Percentiles rank a stretch among this genome's conserved stretches.
Conservation (phyloP, 2,329 filamentous ascomycete genomes). For the Lanzia echinophila region DNA sequence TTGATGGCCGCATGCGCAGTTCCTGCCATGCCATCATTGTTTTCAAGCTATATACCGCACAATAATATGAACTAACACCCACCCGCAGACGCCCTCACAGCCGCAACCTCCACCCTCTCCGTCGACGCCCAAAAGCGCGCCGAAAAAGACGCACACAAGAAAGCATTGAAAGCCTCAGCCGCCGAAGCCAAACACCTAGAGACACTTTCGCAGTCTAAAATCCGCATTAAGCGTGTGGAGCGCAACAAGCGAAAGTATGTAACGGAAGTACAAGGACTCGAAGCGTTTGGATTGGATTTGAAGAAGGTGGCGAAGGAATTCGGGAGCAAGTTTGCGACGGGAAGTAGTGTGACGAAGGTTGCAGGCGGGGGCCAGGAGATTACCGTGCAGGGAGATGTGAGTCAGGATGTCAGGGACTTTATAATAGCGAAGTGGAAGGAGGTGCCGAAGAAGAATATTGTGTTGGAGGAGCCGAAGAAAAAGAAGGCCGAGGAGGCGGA, state of each 20-base stretch:
- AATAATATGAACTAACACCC: background rate
- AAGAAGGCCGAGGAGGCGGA: conserved; percentile 58
- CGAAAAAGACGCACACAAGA: conserved; percentile 94
- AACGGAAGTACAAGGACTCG: conserved; percentile 83
- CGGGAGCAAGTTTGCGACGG: conserved; percentile 97
- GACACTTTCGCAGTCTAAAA: conserved; percentile 71
- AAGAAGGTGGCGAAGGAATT: conserved; percentile 97
- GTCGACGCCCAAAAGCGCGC: conserved; percentile 90
- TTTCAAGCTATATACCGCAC: too few relatives aligned
- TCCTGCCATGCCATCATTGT: too few relatives aligned
- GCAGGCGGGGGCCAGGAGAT: conserved; percentile 88
- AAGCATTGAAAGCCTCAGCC: conserved; percentile 87
- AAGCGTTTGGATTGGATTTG: conserved; percentile 83
- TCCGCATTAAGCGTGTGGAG: conserved; percentile 94
- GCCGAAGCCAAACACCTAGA: conserved; percentile 74
- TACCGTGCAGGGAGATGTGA: conserved; percentile 94
- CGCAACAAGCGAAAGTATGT: conserved; percentile 97
- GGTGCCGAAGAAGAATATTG: conserved; percentile 91
- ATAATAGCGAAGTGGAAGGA: conserved; percentile 81
- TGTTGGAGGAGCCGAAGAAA: conserved; percentile 92
- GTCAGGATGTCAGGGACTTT: conserved; percentile 90
- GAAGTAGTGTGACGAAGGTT: conserved; percentile 84
- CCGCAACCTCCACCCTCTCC: conserved; percentile 78
- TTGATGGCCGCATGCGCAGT: too few relatives aligned
- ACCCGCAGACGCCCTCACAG: conserved; percentile 65